These are phyloP conservation scores for Trypanosoma rangeli DNA, from an alignment of 208 protist genomes.

Conservation along the genomic window DNA sequence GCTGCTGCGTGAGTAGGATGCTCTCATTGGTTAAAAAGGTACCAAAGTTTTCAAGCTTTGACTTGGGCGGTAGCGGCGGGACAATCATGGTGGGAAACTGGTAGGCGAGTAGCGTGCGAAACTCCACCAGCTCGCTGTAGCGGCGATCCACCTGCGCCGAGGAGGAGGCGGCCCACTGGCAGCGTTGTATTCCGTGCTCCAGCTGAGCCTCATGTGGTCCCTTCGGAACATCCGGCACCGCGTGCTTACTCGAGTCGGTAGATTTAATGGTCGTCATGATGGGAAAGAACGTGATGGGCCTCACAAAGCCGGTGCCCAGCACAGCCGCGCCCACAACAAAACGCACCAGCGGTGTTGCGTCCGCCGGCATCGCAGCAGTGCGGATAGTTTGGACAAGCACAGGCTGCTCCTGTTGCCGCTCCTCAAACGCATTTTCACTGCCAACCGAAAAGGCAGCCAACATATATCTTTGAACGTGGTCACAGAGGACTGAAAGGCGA, in stretches of 20 bases:
- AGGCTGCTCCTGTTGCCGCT: conserved; percentile 5
- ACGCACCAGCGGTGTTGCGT: conserved; percentile 27
- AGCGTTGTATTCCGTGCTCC: conserved; percentile 46
- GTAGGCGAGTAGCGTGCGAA: conserved; percentile 65
- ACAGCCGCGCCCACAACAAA: conserved; percentile 54
- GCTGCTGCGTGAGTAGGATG: conserved; percentile 53
- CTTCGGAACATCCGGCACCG: conserved; percentile 43
- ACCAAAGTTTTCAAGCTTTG: conserved; percentile 54
- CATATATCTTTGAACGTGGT: background rate
- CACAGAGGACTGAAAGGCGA: background rate
- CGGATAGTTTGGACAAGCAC: background rate
- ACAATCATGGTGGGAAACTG: conserved; percentile 79
- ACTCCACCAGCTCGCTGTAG: conserved; percentile 78
- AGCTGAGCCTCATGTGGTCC: conserved; percentile 45
- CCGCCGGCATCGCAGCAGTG: background rate
- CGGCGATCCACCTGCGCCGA: conserved; percentile 57
- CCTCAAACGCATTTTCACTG: conserved; percentile 28
- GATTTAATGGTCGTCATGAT: conserved; percentile 54
- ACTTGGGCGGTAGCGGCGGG: conserved; percentile 79
- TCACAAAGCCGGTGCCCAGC: conserved; percentile 50
- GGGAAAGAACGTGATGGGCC: conserved; percentile 75
- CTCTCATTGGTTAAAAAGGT: conserved; percentile 64
- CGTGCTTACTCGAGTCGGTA: conserved; percentile 41
- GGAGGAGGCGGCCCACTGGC: conserved; percentile 44
- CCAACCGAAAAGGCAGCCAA: background rate